These are phyloP conservation scores for Ophiostoma triangulosporum DNA, from an alignment of 2,329 filamentous ascomycete species.

Conservation along the genomic window DNA sequence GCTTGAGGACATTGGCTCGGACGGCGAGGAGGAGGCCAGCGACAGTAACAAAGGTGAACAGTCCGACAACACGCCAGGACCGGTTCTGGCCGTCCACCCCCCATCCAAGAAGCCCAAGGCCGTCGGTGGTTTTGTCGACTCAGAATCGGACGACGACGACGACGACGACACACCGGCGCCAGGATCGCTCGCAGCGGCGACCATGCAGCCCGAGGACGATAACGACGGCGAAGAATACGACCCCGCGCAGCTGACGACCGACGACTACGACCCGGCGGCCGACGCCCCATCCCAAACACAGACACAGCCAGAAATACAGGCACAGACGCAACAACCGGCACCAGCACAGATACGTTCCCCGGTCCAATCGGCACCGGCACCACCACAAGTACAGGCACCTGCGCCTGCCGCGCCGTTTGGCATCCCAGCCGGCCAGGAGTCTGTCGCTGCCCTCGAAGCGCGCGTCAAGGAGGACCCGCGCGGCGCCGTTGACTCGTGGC, in stretches of 20 bases:
- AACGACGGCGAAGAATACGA: conserved; percentile 6
- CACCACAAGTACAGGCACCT: background rate
- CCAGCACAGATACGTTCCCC: background rate
- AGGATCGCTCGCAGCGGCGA: background rate
- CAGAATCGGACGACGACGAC: conserved; percentile 40
- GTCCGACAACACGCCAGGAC: conserved; percentile 15
- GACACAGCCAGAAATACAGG: background rate
- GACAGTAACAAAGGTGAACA: conserved; percentile 13
- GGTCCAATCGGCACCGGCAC: background rate
- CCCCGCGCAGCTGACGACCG: conserved; percentile 8
- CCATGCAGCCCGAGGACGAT: background rate
- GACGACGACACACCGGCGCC: background rate
- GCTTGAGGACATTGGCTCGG: background rate
- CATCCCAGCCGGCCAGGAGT: conserved; percentile 45
- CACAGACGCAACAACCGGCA: background rate
- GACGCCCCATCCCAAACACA: background rate
- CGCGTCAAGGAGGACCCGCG: conserved; percentile 84
- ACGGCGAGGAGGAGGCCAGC: background rate
- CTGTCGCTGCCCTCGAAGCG: conserved; percentile 71
- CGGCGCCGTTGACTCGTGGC: conserved; percentile 86
- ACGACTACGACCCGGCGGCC: conserved; percentile 13
- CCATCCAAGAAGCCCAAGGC: conserved; percentile 44
- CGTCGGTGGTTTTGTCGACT: conserved; percentile 46
- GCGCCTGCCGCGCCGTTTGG: background rate
- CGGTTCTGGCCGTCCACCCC: conserved; percentile 18